Conservation (phyloP, 345 rosid species). For the Psidium guajava region DNA sequence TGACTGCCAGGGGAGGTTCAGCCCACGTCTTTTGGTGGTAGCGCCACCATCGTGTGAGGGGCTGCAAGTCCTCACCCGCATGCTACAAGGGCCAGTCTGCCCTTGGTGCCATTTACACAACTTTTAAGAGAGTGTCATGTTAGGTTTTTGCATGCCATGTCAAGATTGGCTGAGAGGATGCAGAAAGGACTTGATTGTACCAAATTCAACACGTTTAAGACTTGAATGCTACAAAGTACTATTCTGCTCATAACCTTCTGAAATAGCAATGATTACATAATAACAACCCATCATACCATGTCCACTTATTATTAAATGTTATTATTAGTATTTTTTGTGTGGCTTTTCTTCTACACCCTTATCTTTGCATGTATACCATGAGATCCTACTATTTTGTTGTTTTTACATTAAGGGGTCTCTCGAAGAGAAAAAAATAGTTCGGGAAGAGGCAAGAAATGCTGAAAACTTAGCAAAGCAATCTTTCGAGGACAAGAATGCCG, state of each 20-base stretch:
- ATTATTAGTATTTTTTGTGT: background rate
- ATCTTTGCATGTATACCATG: background rate
- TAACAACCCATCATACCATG: background rate
- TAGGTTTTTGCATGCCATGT: background rate
- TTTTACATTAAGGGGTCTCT: conserved; percentile 43
- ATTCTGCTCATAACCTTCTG: background rate
- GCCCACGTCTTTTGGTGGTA: background rate
- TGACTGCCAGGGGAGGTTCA: background rate
- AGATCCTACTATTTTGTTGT: background rate
- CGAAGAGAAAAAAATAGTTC: conserved; percentile 65
- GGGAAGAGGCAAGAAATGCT: conserved; percentile 62
- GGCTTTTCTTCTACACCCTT: background rate
- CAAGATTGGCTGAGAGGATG: background rate
- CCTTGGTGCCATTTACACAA: background rate
- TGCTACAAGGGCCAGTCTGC: background rate
- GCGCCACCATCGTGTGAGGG: background rate
- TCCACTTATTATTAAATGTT: background rate
- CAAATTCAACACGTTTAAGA: background rate
- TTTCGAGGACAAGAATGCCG: conserved; percentile 59
- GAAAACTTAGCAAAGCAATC: conserved; percentile 57
- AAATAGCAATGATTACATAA: background rate
- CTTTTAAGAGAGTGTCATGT: background rate
- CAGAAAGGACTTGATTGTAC: background rate
- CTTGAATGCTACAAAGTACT: background rate
- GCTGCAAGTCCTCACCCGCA: background rate